Base-by-base conservation (phyloP, 164 flowering plant genomes). In the Berberis thunbergii region DNA sequence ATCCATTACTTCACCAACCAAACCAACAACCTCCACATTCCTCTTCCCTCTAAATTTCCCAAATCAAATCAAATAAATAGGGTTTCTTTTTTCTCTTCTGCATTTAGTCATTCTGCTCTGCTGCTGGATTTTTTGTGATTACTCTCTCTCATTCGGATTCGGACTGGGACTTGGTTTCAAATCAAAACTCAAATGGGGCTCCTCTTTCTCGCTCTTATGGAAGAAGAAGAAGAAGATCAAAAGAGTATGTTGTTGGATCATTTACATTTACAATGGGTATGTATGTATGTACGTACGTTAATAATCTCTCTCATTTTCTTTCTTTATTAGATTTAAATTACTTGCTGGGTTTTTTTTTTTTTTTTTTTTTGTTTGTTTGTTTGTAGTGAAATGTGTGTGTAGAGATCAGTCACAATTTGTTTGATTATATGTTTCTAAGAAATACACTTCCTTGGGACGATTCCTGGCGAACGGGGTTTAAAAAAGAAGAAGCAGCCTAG, bases 1-100 rank as follows among this genome's bases (percentile, higher is more conserved):
- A 7, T 4, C 54, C 11, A 50, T 26, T 26, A 26, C 26, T 26
- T 26, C 26, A 26, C 26, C 5, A 75, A 74, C 81, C 81, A 73
- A 67, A 69, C 76, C 78, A 73, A 79, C 83, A 75, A 76, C 74
- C 65, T 72, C 67, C 67, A 46, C 66, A 60, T 64, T 52, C 65
- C n/a, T 55, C 43, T 45, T 58, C 50, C 53, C 68, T 66, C 26
- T 26, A 26, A 26, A 26, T 59, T 50, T 45, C 68, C 66, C 26
- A 41, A 63, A 45, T n/a, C 45, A 53, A 59, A 12, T 52, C 62
- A 44, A 67, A 40, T 42, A 39, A 43, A 4, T 7, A 8, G n/a
- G 13, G 0, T 59, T 2, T 38, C 46, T 59, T 7, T 43, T 43
- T 7, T 57, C 4, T 48, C 50, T 48, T 48, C 50, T 48, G 0